These are phyloP conservation scores for Samsoniella hepiali DNA, from an alignment of 2,329 filamentous ascomycete species.

Conservation along the genomic window DNA sequence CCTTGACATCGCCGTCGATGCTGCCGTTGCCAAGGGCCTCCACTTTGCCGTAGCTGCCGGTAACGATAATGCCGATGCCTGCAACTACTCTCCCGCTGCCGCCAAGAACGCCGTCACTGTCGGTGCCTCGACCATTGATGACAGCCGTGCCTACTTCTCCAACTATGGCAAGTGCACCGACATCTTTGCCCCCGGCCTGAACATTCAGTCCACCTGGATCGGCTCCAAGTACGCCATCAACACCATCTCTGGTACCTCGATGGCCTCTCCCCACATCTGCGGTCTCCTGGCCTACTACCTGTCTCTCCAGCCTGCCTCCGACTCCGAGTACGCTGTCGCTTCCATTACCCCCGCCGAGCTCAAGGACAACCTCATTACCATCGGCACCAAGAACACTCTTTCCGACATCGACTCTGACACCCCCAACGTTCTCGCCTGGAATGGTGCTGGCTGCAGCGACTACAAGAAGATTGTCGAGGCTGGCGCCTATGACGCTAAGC, in stretches of 20 bases:
- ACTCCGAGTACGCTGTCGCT: conserved; percentile 88
- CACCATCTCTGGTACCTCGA: conserved; percentile 98
- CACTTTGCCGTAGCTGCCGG: conserved; percentile 98
- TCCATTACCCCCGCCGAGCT: conserved; percentile 90
- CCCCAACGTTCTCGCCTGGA: conserved; percentile 96
- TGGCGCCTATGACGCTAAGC: conserved; percentile 64
- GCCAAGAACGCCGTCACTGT: conserved; percentile 91
- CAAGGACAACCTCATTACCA: conserved; percentile 80
- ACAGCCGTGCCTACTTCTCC: conserved; percentile 99
- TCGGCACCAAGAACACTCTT: conserved; percentile 76
- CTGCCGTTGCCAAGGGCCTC: conserved; percentile 84
- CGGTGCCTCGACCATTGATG: conserved; percentile 86
- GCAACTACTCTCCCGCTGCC: conserved; percentile 97
- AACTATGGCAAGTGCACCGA: conserved; percentile 99
- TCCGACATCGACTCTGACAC: conserved; percentile 81
- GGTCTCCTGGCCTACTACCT: conserved; percentile 98
- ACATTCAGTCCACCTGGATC: conserved; percentile 98
- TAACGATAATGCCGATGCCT: conserved; percentile 98
- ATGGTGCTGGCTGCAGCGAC: conserved; percentile 93
- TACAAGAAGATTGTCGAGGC: conserved; percentile 76
- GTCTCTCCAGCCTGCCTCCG: conserved; percentile 84
- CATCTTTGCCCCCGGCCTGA: conserved; percentile 96
- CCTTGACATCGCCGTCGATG: conserved; percentile 89
- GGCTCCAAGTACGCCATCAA: conserved; percentile 94
- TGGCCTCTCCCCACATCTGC: conserved; percentile 96